These are phyloP conservation scores for Debaryomyces sp. DNA, from an alignment of 1,139 yeast genomes.

Conservation along the genomic window DNA sequence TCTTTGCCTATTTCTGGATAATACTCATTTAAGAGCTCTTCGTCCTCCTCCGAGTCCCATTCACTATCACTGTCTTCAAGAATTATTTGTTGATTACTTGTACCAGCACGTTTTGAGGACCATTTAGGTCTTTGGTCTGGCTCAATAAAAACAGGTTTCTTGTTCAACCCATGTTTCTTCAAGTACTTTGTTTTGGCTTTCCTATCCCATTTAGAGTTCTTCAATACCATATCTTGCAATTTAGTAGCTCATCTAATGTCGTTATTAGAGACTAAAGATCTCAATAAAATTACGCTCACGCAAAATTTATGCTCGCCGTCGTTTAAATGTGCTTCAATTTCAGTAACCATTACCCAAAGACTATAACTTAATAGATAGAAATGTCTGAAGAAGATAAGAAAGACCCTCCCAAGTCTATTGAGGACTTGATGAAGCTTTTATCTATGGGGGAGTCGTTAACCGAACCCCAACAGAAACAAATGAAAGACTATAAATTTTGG, in stretches of 20 bases:
- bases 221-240: slow-evolving; percentile 37
- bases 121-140: slow-evolving; percentile 34
- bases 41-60: slow-evolving; percentile 50
- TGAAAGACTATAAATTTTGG: slow-evolving; percentile 97
- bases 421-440: slow-evolving; percentile 51
- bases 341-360: background rate
- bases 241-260: background rate
- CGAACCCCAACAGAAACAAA: slow-evolving; percentile 59
- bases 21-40: slow-evolving; percentile 43
- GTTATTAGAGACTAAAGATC: background rate
- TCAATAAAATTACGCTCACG: background rate
- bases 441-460: slow-evolving; percentile 58
- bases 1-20: slow-evolving; percentile 43
- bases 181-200: slow-evolving; percentile 44
- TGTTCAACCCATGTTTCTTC: slow-evolving; percentile 41
- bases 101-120: slow-evolving; percentile 31
- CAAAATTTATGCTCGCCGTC: slow-evolving; percentile 1
- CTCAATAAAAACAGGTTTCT: slow-evolving; percentile 15
- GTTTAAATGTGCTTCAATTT: background rate
- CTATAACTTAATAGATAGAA: background rate
- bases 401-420: slow-evolving; percentile 38
- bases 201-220: slow-evolving; percentile 50
- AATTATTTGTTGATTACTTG: slow-evolving; percentile 15
- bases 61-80: slow-evolving; percentile 40
- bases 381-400: slow-evolving; percentile 14